Conservation (phyloP, 495 filamentous ascomycete species). For the Neurospora discreta region DNA sequence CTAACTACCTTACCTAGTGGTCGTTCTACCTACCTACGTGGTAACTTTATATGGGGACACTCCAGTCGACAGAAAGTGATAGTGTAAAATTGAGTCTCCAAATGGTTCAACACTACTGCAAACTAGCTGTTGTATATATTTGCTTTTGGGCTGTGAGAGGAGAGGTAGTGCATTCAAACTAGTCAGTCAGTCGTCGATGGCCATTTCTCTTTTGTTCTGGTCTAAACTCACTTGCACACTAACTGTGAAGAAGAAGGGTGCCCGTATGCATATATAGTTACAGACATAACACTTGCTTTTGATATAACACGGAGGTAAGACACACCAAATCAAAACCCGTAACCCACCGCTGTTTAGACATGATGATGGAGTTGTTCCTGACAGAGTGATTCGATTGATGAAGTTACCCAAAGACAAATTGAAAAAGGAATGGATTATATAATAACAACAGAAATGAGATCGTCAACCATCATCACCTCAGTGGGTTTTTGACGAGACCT, state of each 20-base stretch:
- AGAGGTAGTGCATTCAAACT: background rate
- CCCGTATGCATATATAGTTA: background rate
- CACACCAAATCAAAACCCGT: background rate
- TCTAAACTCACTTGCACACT: background rate
- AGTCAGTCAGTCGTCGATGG: background rate
- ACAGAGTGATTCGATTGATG: background rate
- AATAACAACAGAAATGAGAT: background rate
- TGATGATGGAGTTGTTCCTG: background rate
- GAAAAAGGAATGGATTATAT: background rate
- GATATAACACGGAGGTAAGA: background rate
- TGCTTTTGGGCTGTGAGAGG: too few species aligned
- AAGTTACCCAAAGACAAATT: background rate
- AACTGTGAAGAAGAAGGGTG: background rate
- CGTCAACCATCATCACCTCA: background rate
- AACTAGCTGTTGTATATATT: background rate
- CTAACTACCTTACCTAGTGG: background rate
- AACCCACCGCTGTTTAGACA: background rate
- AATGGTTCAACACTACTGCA: background rate
- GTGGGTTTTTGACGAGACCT: background rate
- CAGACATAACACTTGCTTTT: background rate
- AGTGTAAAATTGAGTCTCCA: background rate
- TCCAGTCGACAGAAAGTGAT: background rate
- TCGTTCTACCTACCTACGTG: background rate
- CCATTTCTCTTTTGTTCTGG: background rate
- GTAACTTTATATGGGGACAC: background rate